Conservation (phyloP, 2,329 filamentous ascomycete species). For the Bipolaris victoriae region DNA sequence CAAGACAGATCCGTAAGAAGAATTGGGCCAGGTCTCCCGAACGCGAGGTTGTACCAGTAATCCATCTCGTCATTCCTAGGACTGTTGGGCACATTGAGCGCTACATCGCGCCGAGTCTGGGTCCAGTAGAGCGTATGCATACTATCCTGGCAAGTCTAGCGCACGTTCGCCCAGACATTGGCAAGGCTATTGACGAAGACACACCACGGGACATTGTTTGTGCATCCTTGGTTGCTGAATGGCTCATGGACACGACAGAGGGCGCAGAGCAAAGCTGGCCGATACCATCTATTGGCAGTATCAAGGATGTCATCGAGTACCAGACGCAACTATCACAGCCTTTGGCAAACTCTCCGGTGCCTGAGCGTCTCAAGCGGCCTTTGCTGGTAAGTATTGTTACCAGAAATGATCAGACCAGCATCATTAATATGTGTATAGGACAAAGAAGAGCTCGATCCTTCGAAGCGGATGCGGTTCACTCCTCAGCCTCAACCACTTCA, state of each 20-base stretch:
- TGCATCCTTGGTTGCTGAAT: conserved; percentile 36
- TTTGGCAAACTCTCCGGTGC: conserved; percentile 23
- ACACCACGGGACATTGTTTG: conserved; percentile 32
- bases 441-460: conserved; percentile 31
- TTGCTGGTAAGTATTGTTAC: conserved; percentile 25
- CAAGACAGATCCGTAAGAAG: conserved; percentile 31
- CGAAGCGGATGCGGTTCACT: conserved; percentile 46
- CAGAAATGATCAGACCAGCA: background rate
- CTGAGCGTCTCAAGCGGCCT: conserved; percentile 37
- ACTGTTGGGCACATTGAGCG: conserved; percentile 54
- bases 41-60: conserved; percentile 32
- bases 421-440: conserved; percentile 21
- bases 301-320: conserved; percentile 39
- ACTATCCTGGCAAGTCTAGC: conserved; percentile 48
- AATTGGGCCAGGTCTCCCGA: conserved; percentile 32
- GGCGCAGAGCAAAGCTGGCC: conserved; percentile 31
- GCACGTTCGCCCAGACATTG: conserved; percentile 38
- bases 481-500: conserved; percentile 30
- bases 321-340: conserved; percentile 34
- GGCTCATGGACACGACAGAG: conserved; percentile 23
- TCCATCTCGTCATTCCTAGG: conserved; percentile 51
- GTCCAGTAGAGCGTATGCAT: conserved; percentile 35
- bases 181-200: conserved; percentile 42
- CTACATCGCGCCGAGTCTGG: conserved; percentile 38
- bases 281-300: conserved; percentile 39